Base-by-base conservation (phyloP, 306 rosid species). In the Calophaca sinica region DNA sequence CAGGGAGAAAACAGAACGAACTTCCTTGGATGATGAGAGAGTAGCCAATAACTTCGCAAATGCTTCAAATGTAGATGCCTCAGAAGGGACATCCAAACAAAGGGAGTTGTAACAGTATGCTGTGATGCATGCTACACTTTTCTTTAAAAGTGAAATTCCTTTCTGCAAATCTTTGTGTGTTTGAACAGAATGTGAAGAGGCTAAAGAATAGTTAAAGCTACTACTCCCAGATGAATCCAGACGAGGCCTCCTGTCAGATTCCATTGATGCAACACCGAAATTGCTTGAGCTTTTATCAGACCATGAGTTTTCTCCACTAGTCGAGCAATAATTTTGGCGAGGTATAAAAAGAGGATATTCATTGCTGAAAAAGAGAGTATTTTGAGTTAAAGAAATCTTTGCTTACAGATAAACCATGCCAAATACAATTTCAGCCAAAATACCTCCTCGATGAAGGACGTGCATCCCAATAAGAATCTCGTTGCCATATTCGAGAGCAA, bases 341-440 rank as follows among this genome's bases (percentile, higher is more conserved):
- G 97, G 96, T 84, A 94, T 92, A 80, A 94, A 94, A 76, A 94
- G 87, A 38, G 99, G 99, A 83, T 87, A 90, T 82, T 94, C 99
- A 72, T 92, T 85, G 82, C 99, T 94, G 96, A 83, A 84, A 72
- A 14, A 79, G 51, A 65, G 58, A 75, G 9, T 59, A 59, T 14
- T 45, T 79, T 58, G 26, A 78, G 86, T 74, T 57, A 85, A 77
- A 74, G 33, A 65, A 76, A 70, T 51, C 6, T 41, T 55, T 49
- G 67, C 44, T 52, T 59, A 72, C 45, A 76, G 63, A 62, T 33
- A 68, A 53, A 67, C 59, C 68, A 79, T 44, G 60, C 31, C 63
- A 53, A 69, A 33, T 45, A 62, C 20, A 72, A 52, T 15, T 69
- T 77, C 31, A 62, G 73, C 61, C 60, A 79, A 81, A 64, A 15